Evolutionary conservation across 2,329 filamentous ascomycete genomes (phyloP).

Genomic region (Pseudocercospora fijiensis): DNA sequence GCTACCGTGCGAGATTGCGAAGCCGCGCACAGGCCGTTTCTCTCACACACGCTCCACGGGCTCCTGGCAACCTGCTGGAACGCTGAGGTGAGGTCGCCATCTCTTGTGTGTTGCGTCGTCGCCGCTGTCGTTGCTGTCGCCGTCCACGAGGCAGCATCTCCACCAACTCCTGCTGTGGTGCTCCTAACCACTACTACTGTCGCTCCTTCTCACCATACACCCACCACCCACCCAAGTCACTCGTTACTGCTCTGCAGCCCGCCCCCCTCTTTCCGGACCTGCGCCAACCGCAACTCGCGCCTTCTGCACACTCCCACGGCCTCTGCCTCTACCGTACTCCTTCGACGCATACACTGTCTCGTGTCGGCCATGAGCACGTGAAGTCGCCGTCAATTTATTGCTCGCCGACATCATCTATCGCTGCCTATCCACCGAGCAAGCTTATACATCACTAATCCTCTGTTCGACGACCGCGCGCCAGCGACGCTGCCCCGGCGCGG

Average conservation of each 20-base stretch:
- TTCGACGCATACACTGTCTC: background rate
- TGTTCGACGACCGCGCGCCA: conserved; percentile 6
- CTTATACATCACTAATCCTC: conserved; percentile 5
- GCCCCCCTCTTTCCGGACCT: background rate
- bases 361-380: conserved; percentile 2
- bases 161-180: background rate
- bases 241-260: background rate
- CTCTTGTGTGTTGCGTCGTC: background rate
- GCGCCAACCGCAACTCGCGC: background rate
- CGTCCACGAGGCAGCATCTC: background rate
- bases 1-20: background rate
- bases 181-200: background rate
- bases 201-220: background rate
- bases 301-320: background rate
- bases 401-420: conserved; percentile 2
- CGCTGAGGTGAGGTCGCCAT: background rate
- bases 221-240: background rate
- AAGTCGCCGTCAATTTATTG: background rate
- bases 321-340: background rate
- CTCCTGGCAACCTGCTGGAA: background rate
- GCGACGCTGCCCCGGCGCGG: conserved; percentile 3
- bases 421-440: background rate
- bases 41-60: background rate
- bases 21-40: background rate
- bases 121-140: background rate